Conservation (phyloP, 1,284 basidiomycete species). For the Grifola frondosa region DNA sequence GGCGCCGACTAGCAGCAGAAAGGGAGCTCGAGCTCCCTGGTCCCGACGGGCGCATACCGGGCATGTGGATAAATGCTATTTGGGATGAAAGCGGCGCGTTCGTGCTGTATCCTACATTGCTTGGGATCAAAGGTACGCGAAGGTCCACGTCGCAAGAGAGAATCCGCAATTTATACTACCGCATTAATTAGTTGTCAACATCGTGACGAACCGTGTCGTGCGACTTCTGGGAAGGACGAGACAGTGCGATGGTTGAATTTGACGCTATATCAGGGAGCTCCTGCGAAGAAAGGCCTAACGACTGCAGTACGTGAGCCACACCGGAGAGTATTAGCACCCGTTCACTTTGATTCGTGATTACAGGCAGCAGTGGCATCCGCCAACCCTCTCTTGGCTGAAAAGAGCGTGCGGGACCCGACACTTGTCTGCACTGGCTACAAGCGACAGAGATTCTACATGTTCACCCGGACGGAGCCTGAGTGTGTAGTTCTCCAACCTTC, state of each 20-base stretch:
- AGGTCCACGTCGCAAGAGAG: no score
- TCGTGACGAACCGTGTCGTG: slow-evolving; percentile 90
- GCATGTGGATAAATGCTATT: slow-evolving; percentile 80
- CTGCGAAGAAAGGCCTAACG: slow-evolving; percentile 81
- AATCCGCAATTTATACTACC: no score
- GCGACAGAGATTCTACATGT: slow-evolving; percentile 94
- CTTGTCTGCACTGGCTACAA: slow-evolving; percentile 94
- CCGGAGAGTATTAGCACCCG: not conserved
- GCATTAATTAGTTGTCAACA: slow-evolving; percentile 80
- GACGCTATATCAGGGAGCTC: slow-evolving; percentile 90
- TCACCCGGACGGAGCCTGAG: slow-evolving; percentile 91
- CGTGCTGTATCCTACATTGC: slow-evolving; percentile 87
- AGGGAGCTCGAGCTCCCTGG: slow-evolving; percentile 84
- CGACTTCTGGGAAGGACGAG: slow-evolving; percentile 95
- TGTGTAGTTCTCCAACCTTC: slow-evolving; percentile 42
- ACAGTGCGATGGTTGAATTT: slow-evolving; percentile 89
- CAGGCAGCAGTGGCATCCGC: slow-evolving; percentile 93
- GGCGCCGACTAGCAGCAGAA: slow-evolving; percentile 90
- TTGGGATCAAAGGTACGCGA: slow-evolving; percentile 89
- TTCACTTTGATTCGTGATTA: not conserved
- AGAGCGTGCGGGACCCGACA: slow-evolving; percentile 84
- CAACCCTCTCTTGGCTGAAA: slow-evolving; percentile 90
- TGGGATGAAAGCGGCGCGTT: slow-evolving; percentile 99
- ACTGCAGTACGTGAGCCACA: slow-evolving; percentile 61
- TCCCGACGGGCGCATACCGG: slow-evolving; percentile 67